A percentile compares a stretch with the other conserved stretches of the same genome.
Evolutionary conservation across 345 rosid species (phyloP).

Genomic region (Camelina hispida): DNA sequence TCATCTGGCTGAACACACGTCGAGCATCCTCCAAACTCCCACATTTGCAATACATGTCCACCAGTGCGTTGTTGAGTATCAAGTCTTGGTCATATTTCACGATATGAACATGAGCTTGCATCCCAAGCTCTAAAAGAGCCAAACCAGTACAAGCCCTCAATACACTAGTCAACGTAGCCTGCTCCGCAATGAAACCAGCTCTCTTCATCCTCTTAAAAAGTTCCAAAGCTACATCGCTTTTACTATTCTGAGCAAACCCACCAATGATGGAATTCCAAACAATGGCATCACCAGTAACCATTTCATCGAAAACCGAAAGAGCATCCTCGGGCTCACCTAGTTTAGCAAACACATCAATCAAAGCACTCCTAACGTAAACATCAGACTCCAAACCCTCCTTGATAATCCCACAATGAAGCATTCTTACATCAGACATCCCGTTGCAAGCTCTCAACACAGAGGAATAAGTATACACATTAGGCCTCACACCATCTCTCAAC

Average conservation of each 20-base stretch:
- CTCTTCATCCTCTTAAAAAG: slow-evolving; percentile 72
- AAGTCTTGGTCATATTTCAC: slow-evolving; percentile 65
- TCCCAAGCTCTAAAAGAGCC: slow-evolving; percentile 65
- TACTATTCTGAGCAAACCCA: slow-evolving; percentile 71
- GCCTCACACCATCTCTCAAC: slow-evolving; percentile 62
- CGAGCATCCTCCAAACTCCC: slow-evolving; percentile 71
- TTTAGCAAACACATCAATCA: slow-evolving; percentile 69
- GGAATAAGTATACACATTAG: slow-evolving; percentile 71
- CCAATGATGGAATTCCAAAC: slow-evolving; percentile 84
- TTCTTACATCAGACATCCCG: slow-evolving; percentile 48
- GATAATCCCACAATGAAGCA: slow-evolving; percentile 59
- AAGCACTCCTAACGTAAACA: slow-evolving; percentile 69
- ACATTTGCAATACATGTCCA: slow-evolving; percentile 82
- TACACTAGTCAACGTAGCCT: slow-evolving; percentile 65
- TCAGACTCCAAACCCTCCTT: slow-evolving; percentile 71
- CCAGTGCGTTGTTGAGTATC: slow-evolving; percentile 67
- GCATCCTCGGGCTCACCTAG: slow-evolving; percentile 54
- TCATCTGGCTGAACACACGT: slow-evolving; percentile 52
- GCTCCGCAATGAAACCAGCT: slow-evolving; percentile 58
- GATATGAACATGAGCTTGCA: slow-evolving; percentile 74
- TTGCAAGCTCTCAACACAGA: slow-evolving; percentile 64
- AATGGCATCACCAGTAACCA: slow-evolving; percentile 63
- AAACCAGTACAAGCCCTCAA: slow-evolving; percentile 71
- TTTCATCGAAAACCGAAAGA: slow-evolving; percentile 56
- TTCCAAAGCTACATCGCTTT: slow-evolving; percentile 56